phyloP scores from a whole-genome alignment of 2,329 filamentous ascomycete species.

The Nothomitra cinnamomea region DNA sequence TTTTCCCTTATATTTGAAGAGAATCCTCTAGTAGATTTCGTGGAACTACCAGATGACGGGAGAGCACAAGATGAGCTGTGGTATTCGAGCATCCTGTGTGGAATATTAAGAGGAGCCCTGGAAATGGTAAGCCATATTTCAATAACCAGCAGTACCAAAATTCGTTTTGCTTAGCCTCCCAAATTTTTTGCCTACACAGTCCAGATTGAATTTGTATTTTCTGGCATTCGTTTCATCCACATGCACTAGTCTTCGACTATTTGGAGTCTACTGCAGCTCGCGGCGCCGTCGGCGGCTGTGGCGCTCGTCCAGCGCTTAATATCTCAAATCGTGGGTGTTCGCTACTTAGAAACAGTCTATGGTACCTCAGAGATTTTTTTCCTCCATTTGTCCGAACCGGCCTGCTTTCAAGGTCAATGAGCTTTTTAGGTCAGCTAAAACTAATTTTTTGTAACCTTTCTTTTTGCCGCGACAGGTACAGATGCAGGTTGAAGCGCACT shows the following conservation, averaged over 20 bases:
- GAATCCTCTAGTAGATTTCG: constrained; percentile 92
- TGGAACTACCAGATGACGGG: constrained; percentile 90
- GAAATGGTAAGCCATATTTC: constrained; percentile 58
- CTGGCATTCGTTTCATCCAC: neutral
- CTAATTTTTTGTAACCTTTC: neutral
- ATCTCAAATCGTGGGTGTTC: neutral
- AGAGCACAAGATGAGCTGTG: constrained; percentile 90
- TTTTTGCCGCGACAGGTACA: constrained; percentile 39
- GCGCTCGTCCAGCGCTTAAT: neutral
- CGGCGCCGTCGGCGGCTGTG: neutral
- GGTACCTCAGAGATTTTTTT: neutral
- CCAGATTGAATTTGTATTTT: constrained; percentile 2
- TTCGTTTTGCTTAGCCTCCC: too few relatives aligned
- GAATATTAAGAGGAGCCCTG: constrained; percentile 73
- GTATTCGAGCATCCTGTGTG: constrained; percentile 96
- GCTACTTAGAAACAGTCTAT: too few relatives aligned
- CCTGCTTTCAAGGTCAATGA: neutral
- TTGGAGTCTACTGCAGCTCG: neutral
- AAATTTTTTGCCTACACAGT: constrained; percentile 5
- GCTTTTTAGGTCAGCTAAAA: neutral
- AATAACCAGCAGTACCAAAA: neutral
- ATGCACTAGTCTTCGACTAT: too few relatives aligned
- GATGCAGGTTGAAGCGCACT: constrained; percentile 96
- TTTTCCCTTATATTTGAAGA: constrained; percentile 95
- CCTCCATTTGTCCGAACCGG: neutral